Base-by-base conservation (phyloP, 2,329 filamentous ascomycete species). In the Trichoderma sp. region DNA sequence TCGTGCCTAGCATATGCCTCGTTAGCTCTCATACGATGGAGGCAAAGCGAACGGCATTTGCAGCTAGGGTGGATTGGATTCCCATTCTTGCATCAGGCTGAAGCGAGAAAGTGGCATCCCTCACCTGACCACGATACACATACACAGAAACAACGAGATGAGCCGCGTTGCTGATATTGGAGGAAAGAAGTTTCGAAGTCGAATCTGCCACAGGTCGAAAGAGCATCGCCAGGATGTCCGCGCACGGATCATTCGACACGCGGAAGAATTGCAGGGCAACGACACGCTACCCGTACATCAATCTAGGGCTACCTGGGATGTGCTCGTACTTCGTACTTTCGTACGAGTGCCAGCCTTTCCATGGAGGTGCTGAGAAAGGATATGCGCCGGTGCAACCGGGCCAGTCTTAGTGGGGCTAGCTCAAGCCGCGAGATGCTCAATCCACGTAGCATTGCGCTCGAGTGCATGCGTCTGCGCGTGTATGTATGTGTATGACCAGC, bases 341-440 rank as follows among this genome's bases (percentile, higher is more conserved):
- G n/a, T 11, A 50, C 59, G 35, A 62, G 53, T 62, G 53, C 31
- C 24, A 68, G 53, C 33, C 60, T 45, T 29, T 41, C 60, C 60
- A 63, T 63, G 31, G 27, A 60, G 56, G 56, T 63, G 69, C 63
- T 76, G 75, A 76, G 75, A 53, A 76, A 33, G 64, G 62, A 63
- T 64, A 65, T 74, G 75, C 69, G 63, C 71, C 75, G 69, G 62
- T 76, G 63, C 63, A 76, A 74, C 69, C 53, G 71, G 72, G 53
- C 53, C 71, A 74, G 53, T 33, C 75, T 59, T 68, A 33, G 75
- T 74, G 75, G 75, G 63, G 75, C 63, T 27, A 63, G 62, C 62
- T 21, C 74, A 71, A 72, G 64, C 65, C 64, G 64, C 66, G 38
- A 74, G 63, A 56, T 76, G 41, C 65, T 75, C 59, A 72, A 41